Evolutionary conservation across 2,329 filamentous ascomycete genomes (phyloP).

Genomic region (Exophiala sp.): DNA sequence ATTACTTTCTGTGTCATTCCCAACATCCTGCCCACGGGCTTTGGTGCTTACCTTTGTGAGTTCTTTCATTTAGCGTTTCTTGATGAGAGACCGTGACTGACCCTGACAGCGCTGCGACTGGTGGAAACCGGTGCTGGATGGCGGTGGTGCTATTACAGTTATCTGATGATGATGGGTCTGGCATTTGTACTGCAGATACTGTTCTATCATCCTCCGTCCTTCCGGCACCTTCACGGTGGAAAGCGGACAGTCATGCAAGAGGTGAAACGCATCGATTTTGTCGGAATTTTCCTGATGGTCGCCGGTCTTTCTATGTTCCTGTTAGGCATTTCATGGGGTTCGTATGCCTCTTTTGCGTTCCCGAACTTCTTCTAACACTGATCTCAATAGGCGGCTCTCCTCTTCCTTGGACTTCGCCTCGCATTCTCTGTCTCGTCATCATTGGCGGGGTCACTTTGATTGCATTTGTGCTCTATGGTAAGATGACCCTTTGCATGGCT

Average conservation of each 20-base stretch:
- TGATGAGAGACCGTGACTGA: too few relatives aligned
- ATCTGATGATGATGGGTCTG: conserved; percentile 35
- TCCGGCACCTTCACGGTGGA: conserved; percentile 38
- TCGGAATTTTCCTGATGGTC: conserved; percentile 30
- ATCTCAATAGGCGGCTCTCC: conserved; percentile 7
- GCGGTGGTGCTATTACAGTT: conserved; percentile 42
- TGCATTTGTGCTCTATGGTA: conserved; percentile 29
- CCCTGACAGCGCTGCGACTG: not conserved
- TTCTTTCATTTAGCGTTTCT: not conserved
- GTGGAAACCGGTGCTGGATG: not conserved
- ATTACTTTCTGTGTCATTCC: too few relatives aligned
- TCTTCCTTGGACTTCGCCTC: conserved; percentile 24
- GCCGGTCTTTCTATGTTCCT: conserved; percentile 31
- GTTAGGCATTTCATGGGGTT: conserved; percentile 31
- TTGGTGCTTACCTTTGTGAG: not conserved
- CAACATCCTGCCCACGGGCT: not conserved
- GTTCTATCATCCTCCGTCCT: conserved; percentile 43
- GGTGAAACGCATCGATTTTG: conserved; percentile 31
- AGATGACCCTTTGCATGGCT: not conserved
- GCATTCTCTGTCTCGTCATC: conserved; percentile 30
- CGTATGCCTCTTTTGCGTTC: too few relatives aligned
- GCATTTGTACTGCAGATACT: conserved; percentile 34
- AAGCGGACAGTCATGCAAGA: conserved; percentile 37
- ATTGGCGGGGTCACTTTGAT: conserved; percentile 24
- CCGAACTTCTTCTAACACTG: too few relatives aligned